Conservation (phyloP, 768 basidiomycete species). For the Termitomyces eurrhizus region DNA sequence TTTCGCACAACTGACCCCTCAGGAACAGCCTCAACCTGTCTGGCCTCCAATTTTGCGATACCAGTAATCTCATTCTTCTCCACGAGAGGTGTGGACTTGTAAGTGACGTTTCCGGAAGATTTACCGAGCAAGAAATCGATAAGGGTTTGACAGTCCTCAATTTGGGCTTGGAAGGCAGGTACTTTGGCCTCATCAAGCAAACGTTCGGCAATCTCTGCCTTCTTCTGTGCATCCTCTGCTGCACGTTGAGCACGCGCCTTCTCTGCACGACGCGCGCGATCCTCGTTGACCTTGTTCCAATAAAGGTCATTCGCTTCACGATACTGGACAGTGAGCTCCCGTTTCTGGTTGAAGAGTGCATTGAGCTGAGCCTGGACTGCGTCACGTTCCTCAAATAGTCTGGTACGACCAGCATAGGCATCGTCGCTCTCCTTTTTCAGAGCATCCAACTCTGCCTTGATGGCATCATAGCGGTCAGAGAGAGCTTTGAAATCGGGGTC, state of each 20-base stretch:
- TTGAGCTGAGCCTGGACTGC: slow-evolving; percentile 65
- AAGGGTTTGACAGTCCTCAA: slow-evolving; percentile 95
- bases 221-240: slow-evolving; percentile 75
- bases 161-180: slow-evolving; percentile 89
- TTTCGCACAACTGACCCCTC: slow-evolving; percentile 75
- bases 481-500: slow-evolving; percentile 85
- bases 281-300: slow-evolving; percentile 84
- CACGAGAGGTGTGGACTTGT: slow-evolving; percentile 37
- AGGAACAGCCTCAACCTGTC: slow-evolving; percentile 73
- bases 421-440: slow-evolving; percentile 87
- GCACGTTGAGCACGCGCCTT: slow-evolving; percentile 68
- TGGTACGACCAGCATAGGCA: slow-evolving; percentile 72
- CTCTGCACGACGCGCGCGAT: slow-evolving; percentile 81
- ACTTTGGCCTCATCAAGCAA: slow-evolving; percentile 86
- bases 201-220: slow-evolving; percentile 71
- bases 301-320: slow-evolving; percentile 82
- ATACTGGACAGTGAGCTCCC: slow-evolving; percentile 65
- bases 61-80: slow-evolving; percentile 48
- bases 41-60: slow-evolving; percentile 77
- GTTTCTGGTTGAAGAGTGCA: slow-evolving; percentile 69
- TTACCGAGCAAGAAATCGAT: slow-evolving; percentile 82
- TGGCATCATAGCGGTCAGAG: slow-evolving; percentile 74
- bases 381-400: slow-evolving; percentile 87
- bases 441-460: slow-evolving; percentile 82
- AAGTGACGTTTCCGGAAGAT: slow-evolving; percentile 38